Base-by-base conservation (phyloP, 2,329 filamentous ascomycete genomes). In the Lecanicillium sp. region DNA sequence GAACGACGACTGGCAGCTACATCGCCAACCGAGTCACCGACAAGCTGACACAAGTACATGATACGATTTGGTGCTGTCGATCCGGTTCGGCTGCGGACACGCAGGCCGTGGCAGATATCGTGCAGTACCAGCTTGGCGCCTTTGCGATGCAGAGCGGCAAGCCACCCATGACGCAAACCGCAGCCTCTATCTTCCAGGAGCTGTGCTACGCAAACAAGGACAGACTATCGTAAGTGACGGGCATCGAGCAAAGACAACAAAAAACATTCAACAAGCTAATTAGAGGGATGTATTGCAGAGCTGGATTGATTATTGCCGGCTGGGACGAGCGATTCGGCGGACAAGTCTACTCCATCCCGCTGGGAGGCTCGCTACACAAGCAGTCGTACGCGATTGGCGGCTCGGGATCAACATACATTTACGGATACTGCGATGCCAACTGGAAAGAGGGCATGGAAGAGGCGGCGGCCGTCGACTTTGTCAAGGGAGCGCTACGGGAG, bases 41-140 rank as follows among this genome's bases (percentile, higher is more conserved):
- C 76, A 98, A 98, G 74, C 81, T 98, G 61, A 98, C 92, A 56
- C 85, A 89, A 72, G 90, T 98, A 45, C 86, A 94, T 69, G 92
- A 98, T 65, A 97, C 90, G 43, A 97, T 98, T 66, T 98, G 92
- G 92, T 98, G 92, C 72, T 98, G 92, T 71, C 84, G 92, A 57
- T 97, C 92, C 45, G 92, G 92, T 37, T 98, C 92, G 18, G 92
- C 92, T 22, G 92, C 92, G 50, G 92, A 98, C 60, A 98, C 92
- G 43, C 92, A 98, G 67, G 92, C 92, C 36, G 88, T 98, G 35
- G 92, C 92, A 43, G 92, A 98, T 58, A 96, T 98, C 55, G 92
- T 98, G 30, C 87, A 94, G 60, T 96, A 97, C 65, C 87, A 98
- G 62, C 76, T 98, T 37, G 86, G 87, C 53, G 79, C 96, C 68